phyloP scores from a whole-genome alignment of 345 rosid genomes.

The Salix arbutifolia region DNA sequence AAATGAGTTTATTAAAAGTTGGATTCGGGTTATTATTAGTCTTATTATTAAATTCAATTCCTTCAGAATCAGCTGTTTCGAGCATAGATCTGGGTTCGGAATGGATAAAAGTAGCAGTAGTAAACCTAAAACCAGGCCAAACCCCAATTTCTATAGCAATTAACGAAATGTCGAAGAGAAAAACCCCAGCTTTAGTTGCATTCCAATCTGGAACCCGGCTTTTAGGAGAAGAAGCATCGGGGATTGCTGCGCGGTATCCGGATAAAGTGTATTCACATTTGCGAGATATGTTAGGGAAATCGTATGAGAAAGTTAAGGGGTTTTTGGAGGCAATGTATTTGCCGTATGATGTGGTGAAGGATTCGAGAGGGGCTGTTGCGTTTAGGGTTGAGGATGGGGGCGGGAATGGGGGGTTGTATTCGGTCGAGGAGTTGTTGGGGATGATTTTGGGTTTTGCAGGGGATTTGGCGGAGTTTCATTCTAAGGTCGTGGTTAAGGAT shows the following conservation, averaged over 20 bases:
- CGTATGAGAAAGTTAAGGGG: conserved; percentile 57
- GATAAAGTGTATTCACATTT: conserved; percentile 70
- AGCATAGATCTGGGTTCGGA: conserved; percentile 98
- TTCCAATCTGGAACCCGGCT: conserved; percentile 73
- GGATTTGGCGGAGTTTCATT: conserved; percentile 73
- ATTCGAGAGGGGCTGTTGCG: conserved; percentile 68
- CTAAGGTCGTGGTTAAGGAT: conserved; percentile 64
- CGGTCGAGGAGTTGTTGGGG: conserved; percentile 86
- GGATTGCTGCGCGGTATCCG: conserved; percentile 83
- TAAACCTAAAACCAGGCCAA: conserved; percentile 82
- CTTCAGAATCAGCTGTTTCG: conserved; percentile 69
- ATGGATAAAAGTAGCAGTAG: conserved; percentile 88
- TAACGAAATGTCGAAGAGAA: conserved; percentile 98
- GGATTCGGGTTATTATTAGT: conserved; percentile 13
- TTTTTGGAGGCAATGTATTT: conserved; percentile 60
- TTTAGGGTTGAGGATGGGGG: conserved; percentile 49
- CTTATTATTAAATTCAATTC: neutral
- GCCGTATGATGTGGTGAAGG: conserved; percentile 66
- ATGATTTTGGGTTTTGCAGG: conserved; percentile 72
- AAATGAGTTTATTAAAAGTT: conserved; percentile 5
- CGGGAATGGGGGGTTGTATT: conserved; percentile 32
- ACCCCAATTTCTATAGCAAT: conserved; percentile 87
- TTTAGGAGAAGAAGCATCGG: conserved; percentile 92
- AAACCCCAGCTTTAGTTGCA: conserved; percentile 83
- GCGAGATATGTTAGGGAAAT: conserved; percentile 80